These are phyloP conservation scores for Xylaria acuta DNA, from an alignment of 495 filamentous ascomycete genomes.

Conservation along the genomic window DNA sequence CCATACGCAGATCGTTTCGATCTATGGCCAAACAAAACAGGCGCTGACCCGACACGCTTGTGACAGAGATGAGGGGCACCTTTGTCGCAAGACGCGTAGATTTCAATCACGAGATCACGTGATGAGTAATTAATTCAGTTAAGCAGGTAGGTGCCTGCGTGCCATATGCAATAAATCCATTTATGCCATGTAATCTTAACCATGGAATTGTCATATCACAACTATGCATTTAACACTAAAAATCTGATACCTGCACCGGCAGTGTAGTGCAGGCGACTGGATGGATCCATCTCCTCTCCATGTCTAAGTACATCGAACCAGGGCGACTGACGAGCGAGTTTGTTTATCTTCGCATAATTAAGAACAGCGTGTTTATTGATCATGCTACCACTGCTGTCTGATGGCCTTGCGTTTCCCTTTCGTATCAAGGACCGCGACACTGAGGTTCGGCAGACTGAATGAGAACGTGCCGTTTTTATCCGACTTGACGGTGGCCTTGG, in stretches of 20 bases:
- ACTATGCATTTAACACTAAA: background rate
- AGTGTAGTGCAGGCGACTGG: too few species aligned
- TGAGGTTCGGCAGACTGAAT: conserved; percentile 58
- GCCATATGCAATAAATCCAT: too few species aligned
- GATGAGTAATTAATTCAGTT: background rate
- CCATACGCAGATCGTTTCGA: background rate
- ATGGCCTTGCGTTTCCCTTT: conserved; percentile 10
- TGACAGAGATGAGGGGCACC: conserved; percentile 11
- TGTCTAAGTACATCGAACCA: too few species aligned
- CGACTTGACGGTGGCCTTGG: conserved; percentile 51
- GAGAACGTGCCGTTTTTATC: conserved; percentile 52
- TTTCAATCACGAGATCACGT: conserved; percentile 15
- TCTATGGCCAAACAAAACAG: background rate
- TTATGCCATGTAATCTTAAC: too few species aligned
- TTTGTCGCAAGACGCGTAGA: conserved; percentile 4
- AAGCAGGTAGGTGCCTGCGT: too few species aligned
- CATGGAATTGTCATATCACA: background rate
- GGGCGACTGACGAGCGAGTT: background rate
- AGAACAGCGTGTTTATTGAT: background rate
- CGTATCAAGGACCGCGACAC: conserved; percentile 58
- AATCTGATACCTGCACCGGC: too few species aligned
- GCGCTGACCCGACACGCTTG: conserved; percentile 2
- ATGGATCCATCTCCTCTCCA: too few species aligned
- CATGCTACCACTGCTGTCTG: background rate
- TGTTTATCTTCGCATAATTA: background rate